A percentile compares a stretch with the other conserved stretches of the same genome.
Evolutionary conservation across 2,329 filamentous ascomycete species (phyloP).

Genomic region (Fonsecaea pedrosoi): DNA sequence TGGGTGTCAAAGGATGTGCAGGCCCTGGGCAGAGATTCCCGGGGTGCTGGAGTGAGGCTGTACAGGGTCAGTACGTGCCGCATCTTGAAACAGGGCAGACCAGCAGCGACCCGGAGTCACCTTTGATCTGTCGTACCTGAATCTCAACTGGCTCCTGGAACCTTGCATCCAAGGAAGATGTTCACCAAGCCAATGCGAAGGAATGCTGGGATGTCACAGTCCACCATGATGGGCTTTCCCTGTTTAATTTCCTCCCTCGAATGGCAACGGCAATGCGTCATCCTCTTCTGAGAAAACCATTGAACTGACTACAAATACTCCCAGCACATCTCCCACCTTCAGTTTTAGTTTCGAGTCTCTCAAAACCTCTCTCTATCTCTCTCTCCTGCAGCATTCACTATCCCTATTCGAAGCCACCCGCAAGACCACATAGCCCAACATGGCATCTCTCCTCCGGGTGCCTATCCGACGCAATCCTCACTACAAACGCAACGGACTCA

Average conservation of each 20-base stretch:
- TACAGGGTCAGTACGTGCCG: neutral
- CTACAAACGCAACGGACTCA: constrained; percentile 65
- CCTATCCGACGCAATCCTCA: constrained; percentile 38
- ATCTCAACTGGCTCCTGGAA: neutral
- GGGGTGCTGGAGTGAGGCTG: neutral
- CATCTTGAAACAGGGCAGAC: constrained; percentile 4
- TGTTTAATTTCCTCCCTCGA: neutral
- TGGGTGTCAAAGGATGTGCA: neutral
- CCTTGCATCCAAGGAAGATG: neutral
- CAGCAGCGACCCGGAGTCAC: neutral
- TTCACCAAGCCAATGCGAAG: neutral
- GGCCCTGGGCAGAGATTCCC: too few species aligned
- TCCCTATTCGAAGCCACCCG: neutral
- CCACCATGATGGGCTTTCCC: neutral
- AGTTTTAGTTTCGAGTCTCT: neutral
- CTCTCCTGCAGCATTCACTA: neutral
- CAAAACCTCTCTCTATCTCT: neutral
- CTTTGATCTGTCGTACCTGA: neutral
- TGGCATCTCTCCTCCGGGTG: neutral
- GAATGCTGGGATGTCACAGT: neutral
- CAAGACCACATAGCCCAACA: neutral
- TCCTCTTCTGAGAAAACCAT: neutral
- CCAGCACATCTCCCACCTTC: neutral
- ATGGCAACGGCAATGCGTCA: neutral
- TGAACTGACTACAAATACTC: neutral